Percentiles rank a stretch among this genome's conserved stretches.
phyloP scores from a whole-genome alignment of 2,329 filamentous ascomycete genomes.

The Westerdykella sp. region DNA sequence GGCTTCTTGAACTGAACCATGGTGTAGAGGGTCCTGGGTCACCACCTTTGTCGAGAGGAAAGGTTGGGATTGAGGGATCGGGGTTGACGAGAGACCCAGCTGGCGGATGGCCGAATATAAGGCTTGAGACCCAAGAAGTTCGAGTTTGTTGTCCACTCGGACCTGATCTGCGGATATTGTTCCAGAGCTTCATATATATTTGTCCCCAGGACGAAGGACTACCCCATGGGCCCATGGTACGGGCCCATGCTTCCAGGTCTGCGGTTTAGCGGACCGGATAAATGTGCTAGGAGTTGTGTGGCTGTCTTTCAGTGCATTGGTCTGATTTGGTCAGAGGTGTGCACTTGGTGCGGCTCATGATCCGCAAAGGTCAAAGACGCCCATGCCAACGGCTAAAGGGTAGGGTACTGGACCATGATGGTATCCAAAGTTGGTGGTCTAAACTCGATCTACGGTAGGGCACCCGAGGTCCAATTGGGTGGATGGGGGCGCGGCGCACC shows the following conservation, averaged over 20 bases:
- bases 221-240: slow-evolving; percentile 5
- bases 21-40: slow-evolving; percentile 8
- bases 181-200: slow-evolving; percentile 21
- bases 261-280: slow-evolving; percentile 29
- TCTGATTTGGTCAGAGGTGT: slow-evolving; percentile 1
- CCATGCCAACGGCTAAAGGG: slow-evolving; percentile 9
- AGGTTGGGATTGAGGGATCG: not conserved
- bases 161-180: not conserved
- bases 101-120: slow-evolving; percentile 13
- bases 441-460: slow-evolving; percentile 1
- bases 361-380: slow-evolving; percentile 18
- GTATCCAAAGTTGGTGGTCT: no score
- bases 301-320: slow-evolving; percentile 1
- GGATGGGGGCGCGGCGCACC: not conserved
- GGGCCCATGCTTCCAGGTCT: slow-evolving; percentile 13
- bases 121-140: slow-evolving; percentile 6
- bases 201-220: slow-evolving; percentile 7
- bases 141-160: slow-evolving; percentile 6
- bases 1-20: slow-evolving; percentile 18
- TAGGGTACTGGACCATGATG: not conserved
- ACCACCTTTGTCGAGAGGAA: slow-evolving; percentile 12
- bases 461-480: not conserved
- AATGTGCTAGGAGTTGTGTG: slow-evolving; percentile 17
- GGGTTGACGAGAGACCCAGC: not conserved
- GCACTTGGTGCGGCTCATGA: slow-evolving; percentile 14